These are phyloP conservation scores for Vanrija sp. DNA, from an alignment of 1,284 basidiomycete genomes.

Conservation along the genomic window DNA sequence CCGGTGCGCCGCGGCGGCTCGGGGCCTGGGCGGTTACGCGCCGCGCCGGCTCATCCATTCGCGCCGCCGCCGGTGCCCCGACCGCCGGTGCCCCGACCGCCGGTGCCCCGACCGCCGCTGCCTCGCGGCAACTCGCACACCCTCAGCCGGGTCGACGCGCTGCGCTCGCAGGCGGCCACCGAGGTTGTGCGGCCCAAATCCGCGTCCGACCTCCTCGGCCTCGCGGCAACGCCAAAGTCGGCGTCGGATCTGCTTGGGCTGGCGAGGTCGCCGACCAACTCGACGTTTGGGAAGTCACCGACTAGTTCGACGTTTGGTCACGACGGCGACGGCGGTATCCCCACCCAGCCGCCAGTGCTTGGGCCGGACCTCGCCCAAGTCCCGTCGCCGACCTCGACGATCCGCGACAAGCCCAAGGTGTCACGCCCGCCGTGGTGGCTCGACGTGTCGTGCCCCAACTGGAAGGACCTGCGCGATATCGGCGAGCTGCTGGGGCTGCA, in stretches of 20 bases:
- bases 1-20: slow-evolving; percentile 25
- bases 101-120: slow-evolving; percentile 6
- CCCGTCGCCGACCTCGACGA: too few relatives aligned
- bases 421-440: slow-evolving; percentile 66
- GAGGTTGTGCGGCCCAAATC: slow-evolving; percentile 36
- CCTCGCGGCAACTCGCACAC: slow-evolving; percentile 21
- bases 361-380: too few relatives aligned
- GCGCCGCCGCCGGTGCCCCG: slow-evolving; percentile 29
- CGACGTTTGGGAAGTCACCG: neutral
- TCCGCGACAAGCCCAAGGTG: too few relatives aligned
- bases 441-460: slow-evolving; percentile 83
- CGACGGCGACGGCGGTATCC: neutral
- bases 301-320: neutral
- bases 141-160: slow-evolving; percentile 21
- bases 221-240: slow-evolving; percentile 7
- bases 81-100: slow-evolving; percentile 11
- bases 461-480: slow-evolving; percentile 82
- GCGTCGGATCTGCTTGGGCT: too few relatives aligned
- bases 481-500: slow-evolving; percentile 68
- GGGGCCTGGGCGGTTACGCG: slow-evolving; percentile 20
- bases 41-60: slow-evolving; percentile 14
- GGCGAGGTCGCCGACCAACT: neutral
- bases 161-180: slow-evolving; percentile 11
- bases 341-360: neutral
- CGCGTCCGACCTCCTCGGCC: slow-evolving; percentile 43